Percentiles rank a stretch among this genome's conserved stretches.
phyloP scores from a whole-genome alignment of 495 filamentous ascomycete genomes.

The Podospora pseudopauciseta region DNA sequence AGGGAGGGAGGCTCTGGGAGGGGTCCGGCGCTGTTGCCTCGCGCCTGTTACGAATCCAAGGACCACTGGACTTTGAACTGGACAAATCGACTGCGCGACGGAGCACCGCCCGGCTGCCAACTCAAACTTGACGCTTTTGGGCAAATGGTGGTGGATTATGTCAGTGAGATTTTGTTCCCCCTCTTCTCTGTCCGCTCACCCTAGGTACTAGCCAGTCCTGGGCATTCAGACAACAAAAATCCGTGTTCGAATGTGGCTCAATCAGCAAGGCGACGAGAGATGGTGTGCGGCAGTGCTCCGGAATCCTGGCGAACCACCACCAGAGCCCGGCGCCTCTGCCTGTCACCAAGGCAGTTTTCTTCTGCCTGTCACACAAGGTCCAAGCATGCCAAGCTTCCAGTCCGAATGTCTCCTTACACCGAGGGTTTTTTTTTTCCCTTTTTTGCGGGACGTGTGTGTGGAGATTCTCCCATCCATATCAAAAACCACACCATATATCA shows the following conservation, averaged over 20 bases:
- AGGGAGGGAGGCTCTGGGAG: background rate
- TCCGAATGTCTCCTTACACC: conserved; percentile 24
- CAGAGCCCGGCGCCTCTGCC: conserved; percentile 1
- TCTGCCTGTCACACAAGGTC: background rate
- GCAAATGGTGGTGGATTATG: conserved; percentile 16
- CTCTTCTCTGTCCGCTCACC: conserved; percentile 4
- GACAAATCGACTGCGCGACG: background rate
- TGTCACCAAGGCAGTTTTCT: conserved; percentile 23
- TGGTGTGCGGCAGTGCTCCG: background rate
- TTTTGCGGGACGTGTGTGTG: conserved; percentile 20
- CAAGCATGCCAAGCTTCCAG: conserved; percentile 17
- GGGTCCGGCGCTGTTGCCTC: background rate
- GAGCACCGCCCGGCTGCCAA: background rate
- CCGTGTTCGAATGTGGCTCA: conserved; percentile 7
- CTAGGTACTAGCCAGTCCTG: background rate
- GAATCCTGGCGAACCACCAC: background rate
- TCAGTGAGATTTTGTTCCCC: background rate
- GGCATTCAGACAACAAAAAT: conserved; percentile 5
- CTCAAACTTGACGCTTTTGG: conserved; percentile 4
- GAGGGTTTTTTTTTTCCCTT: conserved; percentile 19
- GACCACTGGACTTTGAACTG: too few species aligned
- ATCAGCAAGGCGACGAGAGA: conserved; percentile 8
- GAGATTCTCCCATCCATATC: background rate
- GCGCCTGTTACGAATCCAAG: background rate
- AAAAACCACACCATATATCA: conserved; percentile 5